These are phyloP conservation scores for Polyplosphaeria fusca DNA, from an alignment of 495 filamentous ascomycete genomes.

Conservation along the genomic window DNA sequence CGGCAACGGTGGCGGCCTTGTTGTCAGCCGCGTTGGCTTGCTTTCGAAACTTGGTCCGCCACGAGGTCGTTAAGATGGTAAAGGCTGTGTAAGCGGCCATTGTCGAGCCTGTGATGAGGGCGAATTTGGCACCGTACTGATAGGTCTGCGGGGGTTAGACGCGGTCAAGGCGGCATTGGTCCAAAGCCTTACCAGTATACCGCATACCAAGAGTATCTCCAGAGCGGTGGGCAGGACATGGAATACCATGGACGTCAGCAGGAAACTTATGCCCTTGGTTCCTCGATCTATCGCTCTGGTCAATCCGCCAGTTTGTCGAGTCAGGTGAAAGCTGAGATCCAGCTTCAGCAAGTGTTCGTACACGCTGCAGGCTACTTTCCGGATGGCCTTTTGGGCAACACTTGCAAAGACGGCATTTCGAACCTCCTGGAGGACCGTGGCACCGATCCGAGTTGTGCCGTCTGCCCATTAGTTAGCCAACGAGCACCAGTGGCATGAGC, in stretches of 20 bases:
- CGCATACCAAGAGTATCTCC: constrained; percentile 93
- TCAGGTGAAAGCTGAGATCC: constrained; percentile 90
- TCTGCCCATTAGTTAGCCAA: constrained; percentile 48
- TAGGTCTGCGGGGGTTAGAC: constrained; percentile 60
- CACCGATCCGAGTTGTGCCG: constrained; percentile 79
- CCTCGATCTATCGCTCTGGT: constrained; percentile 94
- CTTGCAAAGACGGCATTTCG: constrained; percentile 95
- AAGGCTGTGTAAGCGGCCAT: constrained; percentile 94
- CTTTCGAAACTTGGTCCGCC: constrained; percentile 93
- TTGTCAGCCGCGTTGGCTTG: constrained; percentile 96
- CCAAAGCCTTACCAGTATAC: constrained; percentile 59
- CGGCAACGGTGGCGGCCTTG: constrained; percentile 87
- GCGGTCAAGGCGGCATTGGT: background rate
- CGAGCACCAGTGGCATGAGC: background rate
- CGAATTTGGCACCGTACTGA: constrained; percentile 89
- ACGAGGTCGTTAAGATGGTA: constrained; percentile 91
- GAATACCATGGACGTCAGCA: constrained; percentile 97
- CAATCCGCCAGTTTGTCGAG: constrained; percentile 88
- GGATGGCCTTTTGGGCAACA: constrained; percentile 94
- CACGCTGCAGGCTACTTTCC: constrained; percentile 83
- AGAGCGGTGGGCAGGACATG: constrained; percentile 91
- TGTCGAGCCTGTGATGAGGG: constrained; percentile 81
- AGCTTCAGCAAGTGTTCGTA: constrained; percentile 86
- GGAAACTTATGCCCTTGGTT: constrained; percentile 95
- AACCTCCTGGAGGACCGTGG: constrained; percentile 83